A percentile compares a stretch with the other conserved stretches of the same genome.
Conservation (phyloP, 2,329 filamentous ascomycete species). For the Xylariaceae sp. region DNA sequence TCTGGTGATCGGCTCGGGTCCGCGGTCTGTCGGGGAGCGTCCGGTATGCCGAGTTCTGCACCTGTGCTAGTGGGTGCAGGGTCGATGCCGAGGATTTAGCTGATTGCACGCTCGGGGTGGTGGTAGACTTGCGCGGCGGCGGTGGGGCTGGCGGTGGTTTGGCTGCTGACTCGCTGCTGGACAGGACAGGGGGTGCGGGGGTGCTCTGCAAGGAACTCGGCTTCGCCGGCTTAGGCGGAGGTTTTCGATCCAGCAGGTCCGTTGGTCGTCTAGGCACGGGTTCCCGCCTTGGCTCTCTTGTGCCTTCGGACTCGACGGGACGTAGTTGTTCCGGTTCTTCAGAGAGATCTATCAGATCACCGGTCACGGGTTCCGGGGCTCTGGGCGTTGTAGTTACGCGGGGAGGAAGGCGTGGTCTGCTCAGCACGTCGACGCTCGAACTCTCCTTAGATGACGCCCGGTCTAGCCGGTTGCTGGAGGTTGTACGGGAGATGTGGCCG, state of each 20-base stretch:
- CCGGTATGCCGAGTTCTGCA: constrained; percentile 44
- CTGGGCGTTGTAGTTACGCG: constrained; percentile 31
- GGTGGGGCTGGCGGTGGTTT: constrained; percentile 40
- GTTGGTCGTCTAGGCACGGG: constrained; percentile 31
- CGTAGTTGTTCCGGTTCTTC: constrained; percentile 50
- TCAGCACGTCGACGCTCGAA: constrained; percentile 22
- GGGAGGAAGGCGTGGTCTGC: constrained; percentile 40
- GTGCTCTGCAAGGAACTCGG: constrained; percentile 56
- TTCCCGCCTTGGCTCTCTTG: constrained; percentile 35
- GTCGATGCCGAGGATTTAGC: constrained; percentile 19
- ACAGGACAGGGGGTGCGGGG: constrained; percentile 26
- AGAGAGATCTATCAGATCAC: constrained; percentile 63
- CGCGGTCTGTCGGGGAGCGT: background rate
- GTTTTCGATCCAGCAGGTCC: constrained; percentile 39
- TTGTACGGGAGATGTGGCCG: constrained; percentile 31
- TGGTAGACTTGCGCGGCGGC: constrained; percentile 42
- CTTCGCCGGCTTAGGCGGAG: constrained; percentile 61
- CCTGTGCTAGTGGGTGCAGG: constrained; percentile 44
- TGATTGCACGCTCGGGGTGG: too few species aligned
- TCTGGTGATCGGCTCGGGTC: too few species aligned
- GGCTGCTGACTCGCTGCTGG: constrained; percentile 10
- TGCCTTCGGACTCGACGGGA: constrained; percentile 39
- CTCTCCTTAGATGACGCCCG: constrained; percentile 19
- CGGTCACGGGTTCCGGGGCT: constrained; percentile 49
- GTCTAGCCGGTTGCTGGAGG: constrained; percentile 10